Evolutionary conservation across 225 moss, liverwort and hornwort genomes (phyloP).

Genomic region (Anthoceros angustus): DNA sequence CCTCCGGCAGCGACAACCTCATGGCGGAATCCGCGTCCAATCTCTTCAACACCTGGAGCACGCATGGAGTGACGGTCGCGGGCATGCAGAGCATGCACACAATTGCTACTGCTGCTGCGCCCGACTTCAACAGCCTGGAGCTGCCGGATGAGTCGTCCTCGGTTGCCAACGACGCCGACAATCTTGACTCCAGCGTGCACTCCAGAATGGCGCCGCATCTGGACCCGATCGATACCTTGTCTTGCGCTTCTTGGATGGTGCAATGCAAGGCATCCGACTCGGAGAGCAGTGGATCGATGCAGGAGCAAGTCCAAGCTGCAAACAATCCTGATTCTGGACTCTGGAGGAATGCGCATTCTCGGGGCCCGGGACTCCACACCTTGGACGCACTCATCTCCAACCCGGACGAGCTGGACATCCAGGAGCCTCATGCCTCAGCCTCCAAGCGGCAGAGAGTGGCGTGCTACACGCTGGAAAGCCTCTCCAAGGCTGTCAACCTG

Average conservation of each 20-base stretch:
- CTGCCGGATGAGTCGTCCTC: slow-evolving; percentile 40
- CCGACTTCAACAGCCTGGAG: slow-evolving; percentile 14
- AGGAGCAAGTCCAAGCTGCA: not conserved
- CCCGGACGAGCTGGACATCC: not conserved
- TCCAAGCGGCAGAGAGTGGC: slow-evolving; percentile 39
- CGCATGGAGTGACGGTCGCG: not conserved
- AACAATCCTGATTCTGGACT: not conserved
- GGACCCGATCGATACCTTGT: slow-evolving; percentile 10
- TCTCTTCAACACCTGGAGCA: not conserved
- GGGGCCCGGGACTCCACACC: slow-evolving; percentile 12
- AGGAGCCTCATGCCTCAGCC: slow-evolving; percentile 12
- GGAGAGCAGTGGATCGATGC: slow-evolving; percentile 1
- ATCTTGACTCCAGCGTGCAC: slow-evolving; percentile 21
- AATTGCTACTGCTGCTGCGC: not conserved
- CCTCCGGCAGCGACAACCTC: not conserved
- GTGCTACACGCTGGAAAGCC: slow-evolving; percentile 36
- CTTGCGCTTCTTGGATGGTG: slow-evolving; percentile 1
- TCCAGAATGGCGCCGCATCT: slow-evolving; percentile 20
- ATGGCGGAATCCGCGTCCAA: slow-evolving; percentile 3
- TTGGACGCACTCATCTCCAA: slow-evolving; percentile 12
- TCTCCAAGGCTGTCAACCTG: slow-evolving; percentile 14
- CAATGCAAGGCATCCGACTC: slow-evolving; percentile 3
- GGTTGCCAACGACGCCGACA: slow-evolving; percentile 28
- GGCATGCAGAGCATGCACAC: not conserved
- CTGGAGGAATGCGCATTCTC: not conserved